phyloP scores from a whole-genome alignment of 106 monocot species.

The Platanthera zijinensis region DNA sequence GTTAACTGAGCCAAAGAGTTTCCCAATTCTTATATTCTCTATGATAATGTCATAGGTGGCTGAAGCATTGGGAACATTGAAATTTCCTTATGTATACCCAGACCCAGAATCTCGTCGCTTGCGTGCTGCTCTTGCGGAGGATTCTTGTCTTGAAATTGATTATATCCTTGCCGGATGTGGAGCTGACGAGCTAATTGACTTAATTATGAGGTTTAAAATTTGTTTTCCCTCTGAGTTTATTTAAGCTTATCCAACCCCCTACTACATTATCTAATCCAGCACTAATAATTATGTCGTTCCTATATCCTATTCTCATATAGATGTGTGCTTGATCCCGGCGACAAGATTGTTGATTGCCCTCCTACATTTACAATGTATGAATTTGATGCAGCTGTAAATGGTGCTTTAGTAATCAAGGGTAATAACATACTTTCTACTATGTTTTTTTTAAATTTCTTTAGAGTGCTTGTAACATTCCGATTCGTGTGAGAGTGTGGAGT shows the following conservation, averaged over 20 bases:
- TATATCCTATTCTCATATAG: slow-evolving; percentile 21
- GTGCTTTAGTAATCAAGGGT: slow-evolving; percentile 90
- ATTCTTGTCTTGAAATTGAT: slow-evolving; percentile 83
- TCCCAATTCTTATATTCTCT: too few relatives aligned
- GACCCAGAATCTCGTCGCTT: slow-evolving; percentile 86
- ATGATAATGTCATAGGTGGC: slow-evolving; percentile 46
- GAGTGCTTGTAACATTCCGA: background rate
- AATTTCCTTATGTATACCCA: slow-evolving; percentile 95
- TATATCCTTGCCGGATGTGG: slow-evolving; percentile 96
- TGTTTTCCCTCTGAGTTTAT: background rate
- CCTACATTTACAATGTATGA: slow-evolving; percentile 99
- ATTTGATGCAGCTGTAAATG: slow-evolving; percentile 97
- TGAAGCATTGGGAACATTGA: slow-evolving; percentile 75
- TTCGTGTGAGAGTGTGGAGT: too few relatives aligned
- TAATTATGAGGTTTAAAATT: slow-evolving; percentile 86
- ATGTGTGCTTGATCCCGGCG: slow-evolving; percentile 97
- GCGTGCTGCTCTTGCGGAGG: slow-evolving; percentile 86
- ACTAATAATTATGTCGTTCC: background rate
- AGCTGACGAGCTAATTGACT: slow-evolving; percentile 94
- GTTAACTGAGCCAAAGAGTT: too few relatives aligned
- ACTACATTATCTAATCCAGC: background rate
- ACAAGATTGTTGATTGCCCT: slow-evolving; percentile 94
- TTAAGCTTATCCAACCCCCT: background rate
- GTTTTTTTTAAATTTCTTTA: background rate
- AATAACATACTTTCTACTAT: background rate